Evolutionary conservation across 495 filamentous ascomycete species (phyloP), one percentile per base, ranked within the genome.

Genomic region (Neurospora sp.): DNA sequence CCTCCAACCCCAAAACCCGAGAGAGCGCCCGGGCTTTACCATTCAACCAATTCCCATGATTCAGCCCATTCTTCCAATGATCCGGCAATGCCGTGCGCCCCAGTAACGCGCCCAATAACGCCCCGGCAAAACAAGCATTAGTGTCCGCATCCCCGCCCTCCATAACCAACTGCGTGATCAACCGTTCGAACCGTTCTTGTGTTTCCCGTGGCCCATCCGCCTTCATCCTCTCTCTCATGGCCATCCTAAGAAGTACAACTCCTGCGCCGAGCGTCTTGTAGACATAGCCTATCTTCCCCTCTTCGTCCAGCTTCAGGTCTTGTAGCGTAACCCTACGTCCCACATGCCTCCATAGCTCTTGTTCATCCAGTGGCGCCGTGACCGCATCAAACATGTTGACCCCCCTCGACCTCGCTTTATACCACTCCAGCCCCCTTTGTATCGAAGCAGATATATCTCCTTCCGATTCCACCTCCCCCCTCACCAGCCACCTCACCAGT

Each of bases 91-190:
- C 76, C 37, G 71, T 75, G 73, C 83, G 84, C 9, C 85, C 85
- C 27, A 85, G 48, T 73, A 79, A 84, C 5, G 76, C 81, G 0
- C 85, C 85, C 11, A 86, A 39, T 2, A 87, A 69, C 0, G 84
- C 84, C 1, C 84, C 85, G 2, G 84, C 84, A 74, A 83, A 82
- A 69, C 82, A 85, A 11, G 82, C 85, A 74, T 87, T 87, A 0
- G 85, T 87, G 62, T 87, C 85, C 5, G 85, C 83, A 73, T 87
- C 85, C 0, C 85, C 85, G 8, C 83, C 85, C 12, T 79, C 71
- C 83, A 86, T 85, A 62, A 86, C 78, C 37, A 87, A 75, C 20
- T 84, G 77, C 11, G 82, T 83, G 5, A 85, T 82, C 37, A 85
- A 72, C 23, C 79, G 71, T 70, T 86, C 82, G 71, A 86, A 86